These are phyloP conservation scores for Apiospora marii DNA, from an alignment of 2,329 filamentous ascomycete genomes.

Conservation along the genomic window DNA sequence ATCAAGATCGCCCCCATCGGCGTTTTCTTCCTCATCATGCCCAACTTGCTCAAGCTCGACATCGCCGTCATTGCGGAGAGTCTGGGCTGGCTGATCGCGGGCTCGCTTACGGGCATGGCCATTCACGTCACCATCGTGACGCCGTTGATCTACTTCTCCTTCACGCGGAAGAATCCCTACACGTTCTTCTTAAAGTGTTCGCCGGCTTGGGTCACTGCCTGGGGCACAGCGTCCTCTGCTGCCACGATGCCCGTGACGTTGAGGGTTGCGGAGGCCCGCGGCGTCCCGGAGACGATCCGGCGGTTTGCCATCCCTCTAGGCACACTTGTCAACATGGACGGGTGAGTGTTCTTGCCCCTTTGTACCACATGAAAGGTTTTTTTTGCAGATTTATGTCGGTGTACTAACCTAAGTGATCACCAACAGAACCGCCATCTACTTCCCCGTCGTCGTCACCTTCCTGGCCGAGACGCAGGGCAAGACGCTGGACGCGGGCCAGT, in stretches of 20 bases:
- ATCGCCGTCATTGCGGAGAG: constrained; percentile 56
- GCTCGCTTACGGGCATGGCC: constrained; percentile 53
- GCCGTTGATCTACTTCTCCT: constrained; percentile 50
- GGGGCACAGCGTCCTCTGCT: constrained; percentile 61
- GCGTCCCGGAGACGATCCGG: constrained; percentile 51
- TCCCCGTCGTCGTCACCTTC: constrained; percentile 61
- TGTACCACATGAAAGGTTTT: no score
- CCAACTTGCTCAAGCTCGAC: constrained; percentile 58
- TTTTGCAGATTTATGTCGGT: no score
- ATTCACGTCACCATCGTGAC: constrained; percentile 56
- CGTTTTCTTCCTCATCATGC: constrained; percentile 60
- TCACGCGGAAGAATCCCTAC: constrained; percentile 56
- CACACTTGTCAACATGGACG: constrained; percentile 60
- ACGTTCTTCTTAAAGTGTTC: constrained; percentile 55
- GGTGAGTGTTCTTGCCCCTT: constrained; percentile 36
- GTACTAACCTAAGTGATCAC: background rate
- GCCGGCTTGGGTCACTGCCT: constrained; percentile 61
- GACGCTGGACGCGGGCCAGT: constrained; percentile 51
- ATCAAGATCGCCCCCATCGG: constrained; percentile 18
- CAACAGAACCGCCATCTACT: constrained; percentile 60
- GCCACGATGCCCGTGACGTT: constrained; percentile 60
- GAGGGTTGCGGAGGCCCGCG: constrained; percentile 47
- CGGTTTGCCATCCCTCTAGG: constrained; percentile 58
- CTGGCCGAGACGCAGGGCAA: constrained; percentile 59
- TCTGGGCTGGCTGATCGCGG: constrained; percentile 58